Base-by-base conservation (phyloP, 768 basidiomycete species). In the Exsudoporus frostii region DNA sequence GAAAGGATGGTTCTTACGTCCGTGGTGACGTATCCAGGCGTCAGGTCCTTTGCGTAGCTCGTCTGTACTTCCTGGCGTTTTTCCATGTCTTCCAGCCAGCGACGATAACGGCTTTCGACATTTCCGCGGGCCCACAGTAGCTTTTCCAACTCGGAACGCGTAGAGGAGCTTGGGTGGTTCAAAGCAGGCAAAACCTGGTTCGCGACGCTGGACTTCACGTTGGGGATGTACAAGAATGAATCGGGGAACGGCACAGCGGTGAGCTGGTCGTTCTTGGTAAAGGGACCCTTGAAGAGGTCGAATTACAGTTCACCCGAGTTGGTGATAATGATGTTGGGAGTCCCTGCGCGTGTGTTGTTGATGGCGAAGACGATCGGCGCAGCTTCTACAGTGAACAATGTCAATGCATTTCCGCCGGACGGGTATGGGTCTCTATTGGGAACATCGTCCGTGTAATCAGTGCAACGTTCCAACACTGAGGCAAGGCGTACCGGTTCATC, bases 251-350 rank as follows among this genome's bases (percentile, higher is more conserved):
- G 88, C 8, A 81, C 83, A 2, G 81, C 80, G 1, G 88, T 88
- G 41, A 92, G 77, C 60, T 90, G 85, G 66, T 93, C 90, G 65
- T 92, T 88, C 66, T 83, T 83, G 29, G 85, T 86, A 72, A 93
- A 92, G 3, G 81, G 62, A 1, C 90, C 90, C 2, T 75, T 59
- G 62, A 82, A 83, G 45, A 91, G 66, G 58, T 87, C 79, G 69
- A 83, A 90, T 45, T 88, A 81, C 61, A 83, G 74, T 11, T 76
- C 80, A 13, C 80, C 86, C 2, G 85, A 79, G 69, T 87, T 84
- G 47, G 75, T 71, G 51, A 90, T 80, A 65, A 87, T 79, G 58
- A 89, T 72, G 58, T 78, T 83, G 32, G 87, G 83, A 43, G 80
- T 78, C 3, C 65, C 66, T 5, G 79, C 76, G 22, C 86, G 81